Percentiles rank a stretch among this genome's conserved stretches.
Evolutionary conservation across 2,329 filamentous ascomycete species (phyloP).

Genomic region (Ceratocystis papillata): DNA sequence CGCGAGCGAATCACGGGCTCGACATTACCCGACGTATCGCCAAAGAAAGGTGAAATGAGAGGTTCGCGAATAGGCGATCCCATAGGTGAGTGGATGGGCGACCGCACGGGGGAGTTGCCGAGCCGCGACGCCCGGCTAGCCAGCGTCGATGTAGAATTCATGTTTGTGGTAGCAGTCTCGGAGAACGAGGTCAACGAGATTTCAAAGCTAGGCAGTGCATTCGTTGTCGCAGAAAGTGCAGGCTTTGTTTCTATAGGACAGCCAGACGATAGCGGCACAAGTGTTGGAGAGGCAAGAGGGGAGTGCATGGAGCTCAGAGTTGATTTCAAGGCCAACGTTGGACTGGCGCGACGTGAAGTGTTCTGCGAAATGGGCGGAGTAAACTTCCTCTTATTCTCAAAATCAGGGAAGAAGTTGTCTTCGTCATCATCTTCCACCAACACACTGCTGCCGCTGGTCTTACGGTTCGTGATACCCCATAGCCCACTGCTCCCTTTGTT

Average conservation of each 20-base stretch:
- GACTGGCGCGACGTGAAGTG: constrained; percentile 20
- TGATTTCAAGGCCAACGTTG: constrained; percentile 15
- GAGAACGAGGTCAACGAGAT: constrained; percentile 7
- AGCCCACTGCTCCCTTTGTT: constrained; percentile 36
- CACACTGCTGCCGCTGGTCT: constrained; percentile 29
- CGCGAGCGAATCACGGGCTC: constrained; percentile 17
- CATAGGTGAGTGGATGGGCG: constrained; percentile 24
- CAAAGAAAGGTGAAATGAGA: constrained; percentile 16
- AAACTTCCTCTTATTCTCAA: constrained; percentile 34
- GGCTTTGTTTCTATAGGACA: not conserved
- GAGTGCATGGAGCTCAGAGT: constrained; percentile 14
- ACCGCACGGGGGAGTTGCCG: constrained; percentile 18
- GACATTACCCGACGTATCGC: not conserved
- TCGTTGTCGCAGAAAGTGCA: not conserved
- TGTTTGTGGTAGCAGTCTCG: not conserved
- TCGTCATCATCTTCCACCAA: constrained; percentile 38
- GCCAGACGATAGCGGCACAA: constrained; percentile 11
- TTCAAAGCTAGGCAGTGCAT: not conserved
- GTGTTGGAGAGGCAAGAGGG: constrained; percentile 17
- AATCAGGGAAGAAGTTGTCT: constrained; percentile 44
- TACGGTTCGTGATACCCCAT: constrained; percentile 36
- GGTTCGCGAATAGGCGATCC: constrained; percentile 18
- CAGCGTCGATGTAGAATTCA: not conserved
- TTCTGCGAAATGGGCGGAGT: constrained; percentile 22
- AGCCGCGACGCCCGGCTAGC: not conserved